Base-by-base conservation (phyloP, 2,329 filamentous ascomycete genomes). In the Seiridium unicorne region DNA sequence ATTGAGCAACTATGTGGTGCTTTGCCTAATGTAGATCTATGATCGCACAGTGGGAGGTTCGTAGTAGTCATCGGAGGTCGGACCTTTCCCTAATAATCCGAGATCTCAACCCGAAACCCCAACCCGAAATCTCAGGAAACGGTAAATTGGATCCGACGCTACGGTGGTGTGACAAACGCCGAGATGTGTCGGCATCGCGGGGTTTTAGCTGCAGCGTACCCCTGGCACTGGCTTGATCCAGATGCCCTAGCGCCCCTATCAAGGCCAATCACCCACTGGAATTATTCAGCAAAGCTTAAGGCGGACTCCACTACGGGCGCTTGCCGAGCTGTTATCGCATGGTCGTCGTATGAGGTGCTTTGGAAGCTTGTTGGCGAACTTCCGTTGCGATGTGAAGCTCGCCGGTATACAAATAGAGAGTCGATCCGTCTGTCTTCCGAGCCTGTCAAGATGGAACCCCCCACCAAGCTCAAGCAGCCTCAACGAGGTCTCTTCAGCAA, bases 281-380 rank as follows among this genome's bases (percentile, higher is more conserved):
- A 59, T 61, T 61, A 61, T 51, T 61, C 60, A 61, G 57, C 60
- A 56, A 44, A 36, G 44, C 49, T 48, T n/a, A 35, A 9, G 11
- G 8, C 34, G 8, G 18, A 26, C 18, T n/a, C 51, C 53, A 51
- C 46, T n/a, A 44, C 58, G 44, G 58, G 32, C 55, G 36, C 51
- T 53, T 40, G 44, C 44, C 49, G 57, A 55, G 47, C 54, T 60
- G 53, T 54, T 51, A 60, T 62, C 53, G 60, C 60, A 58, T 62
- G 60, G 59, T 51, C n/a, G 44, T 51, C 53, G 59, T 48, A 60
- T 46, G 58, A 60, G 53, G 57, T 55, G 36, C 35, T 44, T 5
- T 38, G 18, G 49, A 53, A 53, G 49, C 10, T 53, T 36, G 26
- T 9, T 55, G 51, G 51, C 38, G 51, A 55, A 55, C 18, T n/a